phyloP scores from a whole-genome alignment of 257 asterid species.

The Thymus mandschuricus region DNA sequence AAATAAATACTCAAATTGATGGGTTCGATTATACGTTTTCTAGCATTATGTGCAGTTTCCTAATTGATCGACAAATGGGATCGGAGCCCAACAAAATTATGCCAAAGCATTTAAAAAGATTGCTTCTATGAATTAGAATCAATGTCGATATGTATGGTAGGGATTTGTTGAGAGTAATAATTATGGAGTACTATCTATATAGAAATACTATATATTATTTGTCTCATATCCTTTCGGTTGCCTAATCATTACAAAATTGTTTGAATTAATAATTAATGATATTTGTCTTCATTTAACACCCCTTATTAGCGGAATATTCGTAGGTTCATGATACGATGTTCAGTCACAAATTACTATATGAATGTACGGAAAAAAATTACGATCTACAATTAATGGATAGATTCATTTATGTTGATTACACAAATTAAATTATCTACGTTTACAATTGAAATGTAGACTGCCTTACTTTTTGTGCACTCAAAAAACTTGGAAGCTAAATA shows the following conservation, averaged over 20 bases:
- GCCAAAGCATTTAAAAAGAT: too few species aligned
- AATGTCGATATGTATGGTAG: too few species aligned
- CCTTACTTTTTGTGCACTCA: too few species aligned
- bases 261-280: too few species aligned
- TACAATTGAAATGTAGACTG: background rate
- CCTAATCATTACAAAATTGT: background rate
- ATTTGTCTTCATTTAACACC: slow-evolving; percentile 31
- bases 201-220: background rate
- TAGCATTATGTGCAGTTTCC: too few species aligned
- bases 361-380: too few species aligned
- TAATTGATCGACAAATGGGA: too few species aligned
- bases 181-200: background rate
- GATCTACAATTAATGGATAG: background rate
- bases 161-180: background rate
- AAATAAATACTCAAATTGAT: too few species aligned
- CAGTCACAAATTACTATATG: background rate
- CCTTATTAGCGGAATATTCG: slow-evolving; percentile 21
- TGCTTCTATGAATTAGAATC: too few species aligned
- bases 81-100: too few species aligned
- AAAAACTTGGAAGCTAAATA: too few species aligned
- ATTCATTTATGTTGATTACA: background rate
- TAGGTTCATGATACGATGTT: background rate
- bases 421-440: background rate
- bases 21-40: too few species aligned
- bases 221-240: background rate